phyloP scores from a whole-genome alignment of 257 asterid genomes.

The Jacaranda mimosifolia region DNA sequence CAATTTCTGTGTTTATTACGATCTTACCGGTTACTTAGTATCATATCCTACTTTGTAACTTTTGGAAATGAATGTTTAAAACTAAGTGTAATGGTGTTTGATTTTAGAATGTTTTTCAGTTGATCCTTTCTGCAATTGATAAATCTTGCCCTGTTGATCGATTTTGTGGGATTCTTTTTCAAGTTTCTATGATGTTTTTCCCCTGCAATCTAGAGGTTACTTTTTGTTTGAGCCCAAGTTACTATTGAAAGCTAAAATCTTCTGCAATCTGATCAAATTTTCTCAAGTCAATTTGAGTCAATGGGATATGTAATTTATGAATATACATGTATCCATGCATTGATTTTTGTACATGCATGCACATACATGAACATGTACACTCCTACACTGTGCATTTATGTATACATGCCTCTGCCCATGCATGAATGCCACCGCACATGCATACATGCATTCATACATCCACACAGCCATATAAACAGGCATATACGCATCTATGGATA shows the following conservation, averaged over 20 bases:
- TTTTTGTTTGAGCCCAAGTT: not conserved
- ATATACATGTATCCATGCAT: not conserved
- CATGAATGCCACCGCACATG: not conserved
- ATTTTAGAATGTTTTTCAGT: not conserved
- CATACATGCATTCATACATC: not conserved
- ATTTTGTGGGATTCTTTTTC: not conserved
- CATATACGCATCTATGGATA: not conserved
- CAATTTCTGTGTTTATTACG: slow-evolving; percentile 12
- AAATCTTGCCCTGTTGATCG: not conserved
- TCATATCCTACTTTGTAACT: not conserved
- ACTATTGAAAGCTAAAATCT: not conserved
- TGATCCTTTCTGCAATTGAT: not conserved
- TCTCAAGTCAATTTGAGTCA: slow-evolving; percentile 17
- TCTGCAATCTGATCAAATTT: not conserved
- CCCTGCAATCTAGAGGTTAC: not conserved
- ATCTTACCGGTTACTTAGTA: not conserved
- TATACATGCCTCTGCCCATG: not conserved
- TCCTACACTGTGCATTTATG: no score
- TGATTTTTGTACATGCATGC: not conserved
- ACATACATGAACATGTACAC: not conserved
- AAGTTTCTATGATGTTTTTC: no score
- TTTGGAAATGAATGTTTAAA: not conserved
- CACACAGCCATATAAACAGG: not conserved
- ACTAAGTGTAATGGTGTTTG: not conserved
- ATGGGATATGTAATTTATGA: not conserved